These are phyloP conservation scores for Apiospora marii DNA, from an alignment of 2,329 filamentous ascomycete genomes.

Conservation along the genomic window DNA sequence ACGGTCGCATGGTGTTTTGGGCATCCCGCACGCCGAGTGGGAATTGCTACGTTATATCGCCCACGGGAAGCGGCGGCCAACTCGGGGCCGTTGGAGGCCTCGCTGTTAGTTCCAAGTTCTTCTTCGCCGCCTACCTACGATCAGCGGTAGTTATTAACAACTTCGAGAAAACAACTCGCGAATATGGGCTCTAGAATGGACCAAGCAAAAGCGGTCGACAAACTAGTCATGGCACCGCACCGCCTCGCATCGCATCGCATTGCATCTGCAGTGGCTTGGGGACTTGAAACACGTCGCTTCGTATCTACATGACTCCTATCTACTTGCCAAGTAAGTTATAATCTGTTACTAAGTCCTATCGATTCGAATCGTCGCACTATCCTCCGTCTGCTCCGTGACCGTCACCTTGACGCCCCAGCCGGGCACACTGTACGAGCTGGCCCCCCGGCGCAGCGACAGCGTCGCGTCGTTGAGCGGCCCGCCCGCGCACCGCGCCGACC, in stretches of 20 bases:
- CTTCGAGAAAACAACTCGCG: no score
- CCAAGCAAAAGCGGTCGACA: no score
- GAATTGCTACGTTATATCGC: not conserved
- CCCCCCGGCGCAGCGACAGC: slow-evolving; percentile 32
- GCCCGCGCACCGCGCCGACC: slow-evolving; percentile 39
- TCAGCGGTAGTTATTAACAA: no score
- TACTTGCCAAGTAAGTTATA: not conserved
- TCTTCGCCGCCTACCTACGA: no score
- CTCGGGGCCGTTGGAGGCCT: not conserved
- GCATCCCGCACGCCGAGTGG: not conserved
- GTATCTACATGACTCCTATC: no score
- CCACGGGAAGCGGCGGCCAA: no score
- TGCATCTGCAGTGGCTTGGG: no score
- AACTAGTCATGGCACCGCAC: no score
- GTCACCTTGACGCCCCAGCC: slow-evolving; percentile 38
- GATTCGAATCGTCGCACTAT: slow-evolving; percentile 52
- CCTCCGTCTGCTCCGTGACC: slow-evolving; percentile 31
- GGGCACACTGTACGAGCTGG: slow-evolving; percentile 32
- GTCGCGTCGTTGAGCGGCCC: slow-evolving; percentile 44
- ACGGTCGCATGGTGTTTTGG: not conserved
- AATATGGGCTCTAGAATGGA: no score
- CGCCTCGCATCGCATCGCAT: no score
- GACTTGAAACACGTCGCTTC: no score
- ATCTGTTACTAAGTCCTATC: slow-evolving; percentile 24
- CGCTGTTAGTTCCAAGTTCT: not conserved